Percentiles rank a stretch among this genome's conserved stretches.
phyloP scores from a whole-genome alignment of 2,329 filamentous ascomycete species.

The Cytospora leucostoma region DNA sequence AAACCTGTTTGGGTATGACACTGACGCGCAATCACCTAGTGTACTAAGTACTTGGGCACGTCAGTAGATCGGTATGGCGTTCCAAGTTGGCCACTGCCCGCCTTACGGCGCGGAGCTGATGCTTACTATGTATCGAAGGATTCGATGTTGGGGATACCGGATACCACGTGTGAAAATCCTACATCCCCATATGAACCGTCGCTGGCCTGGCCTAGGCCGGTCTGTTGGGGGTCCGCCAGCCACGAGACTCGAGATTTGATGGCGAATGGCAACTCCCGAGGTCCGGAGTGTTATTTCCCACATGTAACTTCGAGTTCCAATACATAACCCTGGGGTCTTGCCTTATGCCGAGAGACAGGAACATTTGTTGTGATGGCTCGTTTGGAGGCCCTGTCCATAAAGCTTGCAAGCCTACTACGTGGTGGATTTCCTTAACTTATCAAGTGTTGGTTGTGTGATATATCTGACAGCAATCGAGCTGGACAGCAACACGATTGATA shows the following conservation, averaged over 20 bases:
- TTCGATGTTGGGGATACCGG: no score
- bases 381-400: neutral
- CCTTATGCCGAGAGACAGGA: neutral
- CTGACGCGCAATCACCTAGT: neutral
- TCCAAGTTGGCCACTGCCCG: no score
- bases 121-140: no score
- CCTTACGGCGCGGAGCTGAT: no score
- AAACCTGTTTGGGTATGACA: constrained; percentile 30
- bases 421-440: neutral
- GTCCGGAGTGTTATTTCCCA: no score
- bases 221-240: constrained; percentile 1
- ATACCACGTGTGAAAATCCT: no score
- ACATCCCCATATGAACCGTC: neutral
- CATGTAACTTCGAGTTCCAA: neutral
- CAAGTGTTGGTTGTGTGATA: neutral
- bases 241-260: neutral
- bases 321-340: neutral
- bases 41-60: no score
- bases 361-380: neutral
- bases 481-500: no score
- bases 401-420: no score
- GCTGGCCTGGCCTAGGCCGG: neutral
- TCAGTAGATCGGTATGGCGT: no score
- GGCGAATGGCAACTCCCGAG: no score
- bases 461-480: no score